Percentiles rank a stretch among this genome's conserved stretches.
phyloP scores from a whole-genome alignment of 2,329 filamentous ascomycete genomes.

The Venturia pyrina region DNA sequence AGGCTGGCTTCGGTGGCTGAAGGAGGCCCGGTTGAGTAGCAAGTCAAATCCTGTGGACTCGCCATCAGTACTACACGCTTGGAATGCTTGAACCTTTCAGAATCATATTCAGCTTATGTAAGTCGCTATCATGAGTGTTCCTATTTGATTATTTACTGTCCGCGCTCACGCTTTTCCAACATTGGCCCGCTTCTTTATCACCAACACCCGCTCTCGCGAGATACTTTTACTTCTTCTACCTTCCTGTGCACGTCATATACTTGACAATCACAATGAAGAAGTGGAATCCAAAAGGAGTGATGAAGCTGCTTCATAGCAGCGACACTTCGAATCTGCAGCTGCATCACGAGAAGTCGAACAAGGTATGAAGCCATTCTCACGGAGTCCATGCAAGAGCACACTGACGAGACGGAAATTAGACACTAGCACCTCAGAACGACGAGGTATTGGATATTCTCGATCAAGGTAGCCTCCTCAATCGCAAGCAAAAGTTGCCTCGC shows the following conservation, averaged over 20 bases:
- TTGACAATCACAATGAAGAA: neutral
- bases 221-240: neutral
- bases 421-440: neutral
- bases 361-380: neutral
- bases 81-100: neutral
- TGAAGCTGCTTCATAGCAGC: neutral
- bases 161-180: neutral
- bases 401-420: neutral
- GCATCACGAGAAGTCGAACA: neutral
- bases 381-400: neutral
- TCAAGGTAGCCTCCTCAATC: no score
- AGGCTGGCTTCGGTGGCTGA: neutral
- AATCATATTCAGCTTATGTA: neutral
- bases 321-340: neutral
- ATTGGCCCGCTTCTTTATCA: neutral
- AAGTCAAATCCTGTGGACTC: neutral
- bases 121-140: neutral
- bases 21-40: neutral
- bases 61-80: neutral
- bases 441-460: neutral
- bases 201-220: neutral
- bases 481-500: no score
- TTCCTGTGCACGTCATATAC: neutral
- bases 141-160: neutral
- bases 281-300: neutral